Evolutionary conservation across 2,329 filamentous ascomycete species (phyloP).

Genomic region (Monilinia polystroma): DNA sequence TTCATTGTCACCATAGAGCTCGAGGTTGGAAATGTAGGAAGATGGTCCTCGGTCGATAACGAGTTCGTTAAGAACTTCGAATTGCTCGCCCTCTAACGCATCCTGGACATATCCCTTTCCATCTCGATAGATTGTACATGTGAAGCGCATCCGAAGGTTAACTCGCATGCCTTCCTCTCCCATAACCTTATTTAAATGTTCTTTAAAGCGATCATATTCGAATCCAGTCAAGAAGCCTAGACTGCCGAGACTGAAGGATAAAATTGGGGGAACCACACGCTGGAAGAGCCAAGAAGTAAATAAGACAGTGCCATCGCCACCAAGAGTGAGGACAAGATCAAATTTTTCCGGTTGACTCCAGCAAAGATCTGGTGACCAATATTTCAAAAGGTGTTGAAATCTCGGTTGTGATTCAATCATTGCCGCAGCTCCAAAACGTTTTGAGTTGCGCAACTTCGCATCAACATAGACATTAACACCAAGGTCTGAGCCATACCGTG

Average conservation of each 20-base stretch:
- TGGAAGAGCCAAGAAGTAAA: conserved; percentile 94
- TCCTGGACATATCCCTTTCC: conserved; percentile 59
- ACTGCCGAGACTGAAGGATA: conserved; percentile 81
- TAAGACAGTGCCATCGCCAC: conserved; percentile 82
- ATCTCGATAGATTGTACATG: conserved; percentile 89
- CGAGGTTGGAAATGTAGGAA: conserved; percentile 94
- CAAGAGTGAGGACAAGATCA: conserved; percentile 85
- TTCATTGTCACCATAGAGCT: conserved; percentile 93
- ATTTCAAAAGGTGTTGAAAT: conserved; percentile 81
- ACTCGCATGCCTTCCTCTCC: conserved; percentile 94
- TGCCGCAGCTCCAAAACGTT: conserved; percentile 76
- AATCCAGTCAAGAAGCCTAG: conserved; percentile 88
- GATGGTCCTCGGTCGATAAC: conserved; percentile 97
- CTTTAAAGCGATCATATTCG: conserved; percentile 82
- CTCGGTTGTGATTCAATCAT: conserved; percentile 72
- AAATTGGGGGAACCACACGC: conserved; percentile 78
- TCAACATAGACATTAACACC: conserved; percentile 99
- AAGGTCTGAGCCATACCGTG: conserved; percentile 83
- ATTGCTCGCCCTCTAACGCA: conserved; percentile 87
- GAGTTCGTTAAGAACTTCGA: conserved; percentile 96
- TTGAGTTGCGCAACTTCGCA: conserved; percentile 83
- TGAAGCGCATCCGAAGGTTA: conserved; percentile 97
- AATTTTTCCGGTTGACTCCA: conserved; percentile 93
- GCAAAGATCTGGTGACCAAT: conserved; percentile 96
- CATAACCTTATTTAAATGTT: conserved; percentile 86